Percentiles rank a stretch among this genome's conserved stretches.
phyloP scores from a whole-genome alignment of 1,139 yeast genomes.

The Blastobotrys persicus region DNA sequence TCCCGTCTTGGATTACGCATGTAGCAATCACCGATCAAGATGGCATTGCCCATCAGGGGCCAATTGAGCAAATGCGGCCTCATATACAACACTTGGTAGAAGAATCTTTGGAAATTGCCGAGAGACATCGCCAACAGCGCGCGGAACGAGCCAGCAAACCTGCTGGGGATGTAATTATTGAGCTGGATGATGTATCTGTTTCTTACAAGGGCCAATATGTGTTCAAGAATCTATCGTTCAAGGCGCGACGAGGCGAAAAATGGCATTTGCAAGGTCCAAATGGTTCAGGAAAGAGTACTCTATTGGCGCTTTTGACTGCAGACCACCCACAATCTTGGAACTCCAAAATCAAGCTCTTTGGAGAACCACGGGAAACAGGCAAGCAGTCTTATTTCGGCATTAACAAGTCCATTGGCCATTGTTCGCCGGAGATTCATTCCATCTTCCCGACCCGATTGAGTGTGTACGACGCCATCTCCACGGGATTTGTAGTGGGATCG shows the following conservation, averaged over 20 bases:
- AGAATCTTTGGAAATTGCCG: conserved; percentile 14
- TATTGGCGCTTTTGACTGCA: conserved; percentile 78
- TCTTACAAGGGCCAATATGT: conserved; percentile 62
- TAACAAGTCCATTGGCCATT: conserved; percentile 75
- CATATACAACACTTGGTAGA: conserved; percentile 34
- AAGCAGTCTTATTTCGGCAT: conserved; percentile 73
- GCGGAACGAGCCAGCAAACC: conserved; percentile 43
- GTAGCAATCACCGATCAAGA: conserved; percentile 57
- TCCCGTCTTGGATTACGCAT: conserved; percentile 79
- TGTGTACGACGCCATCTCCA: conserved; percentile 59
- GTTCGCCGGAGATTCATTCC: conserved; percentile 90
- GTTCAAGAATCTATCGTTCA: conserved; percentile 62
- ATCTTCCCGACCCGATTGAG: conserved; percentile 60
- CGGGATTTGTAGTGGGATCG: conserved; percentile 73
- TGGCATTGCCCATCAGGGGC: conserved; percentile 55
- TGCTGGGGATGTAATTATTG: conserved; percentile 55
- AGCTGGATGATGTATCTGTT: conserved; percentile 63
- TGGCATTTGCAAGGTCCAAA: conserved; percentile 91
- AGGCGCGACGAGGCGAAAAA: conserved; percentile 64
- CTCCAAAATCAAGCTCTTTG: conserved; percentile 61
- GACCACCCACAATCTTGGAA: conserved; percentile 98
- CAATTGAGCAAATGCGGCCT: conserved; percentile 36
- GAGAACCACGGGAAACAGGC: conserved; percentile 70
- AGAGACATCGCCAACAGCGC: not conserved
- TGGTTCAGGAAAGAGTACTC: conserved; percentile 91